These are phyloP conservation scores for Neobulgaria alba DNA, from an alignment of 2,329 filamentous ascomycete genomes.

Conservation along the genomic window DNA sequence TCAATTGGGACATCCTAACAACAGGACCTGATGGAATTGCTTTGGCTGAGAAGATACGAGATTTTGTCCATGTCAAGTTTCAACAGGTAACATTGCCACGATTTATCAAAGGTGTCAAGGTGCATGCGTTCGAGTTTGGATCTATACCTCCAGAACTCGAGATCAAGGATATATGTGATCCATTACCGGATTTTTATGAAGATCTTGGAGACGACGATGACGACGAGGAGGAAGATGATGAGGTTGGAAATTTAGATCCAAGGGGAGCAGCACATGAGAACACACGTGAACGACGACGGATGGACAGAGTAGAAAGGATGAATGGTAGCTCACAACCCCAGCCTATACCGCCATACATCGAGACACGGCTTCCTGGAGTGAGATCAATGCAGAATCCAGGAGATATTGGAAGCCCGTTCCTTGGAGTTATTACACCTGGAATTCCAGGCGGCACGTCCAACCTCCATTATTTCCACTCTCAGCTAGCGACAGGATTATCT, in stretches of 20 bases:
- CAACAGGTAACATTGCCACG: slow-evolving; percentile 84
- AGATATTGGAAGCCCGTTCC: slow-evolving; percentile 47
- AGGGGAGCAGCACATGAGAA: slow-evolving; percentile 15
- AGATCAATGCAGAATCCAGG: slow-evolving; percentile 22
- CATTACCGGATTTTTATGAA: slow-evolving; percentile 93
- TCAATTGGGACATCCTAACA: slow-evolving; percentile 92
- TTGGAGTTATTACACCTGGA: slow-evolving; percentile 51
- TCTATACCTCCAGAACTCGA: slow-evolving; percentile 74
- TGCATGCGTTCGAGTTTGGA: slow-evolving; percentile 91
- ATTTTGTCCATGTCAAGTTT: slow-evolving; percentile 93
- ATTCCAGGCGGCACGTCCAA: slow-evolving; percentile 67
- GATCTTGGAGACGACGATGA: slow-evolving; percentile 61
- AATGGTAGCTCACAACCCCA: slow-evolving; percentile 17
- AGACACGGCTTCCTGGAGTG: slow-evolving; percentile 30
- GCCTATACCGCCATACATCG: slow-evolving; percentile 32
- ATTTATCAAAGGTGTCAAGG: slow-evolving; percentile 93
- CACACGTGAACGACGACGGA: slow-evolving; percentile 29
- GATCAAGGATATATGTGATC: slow-evolving; percentile 94
- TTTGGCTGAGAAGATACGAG: slow-evolving; percentile 77
- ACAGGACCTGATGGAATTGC: slow-evolving; percentile 78
- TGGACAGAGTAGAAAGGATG: slow-evolving; percentile 29
- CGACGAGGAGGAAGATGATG: slow-evolving; percentile 47
- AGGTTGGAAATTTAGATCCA: slow-evolving; percentile 35
- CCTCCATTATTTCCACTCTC: slow-evolving; percentile 74
- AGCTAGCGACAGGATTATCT: slow-evolving; percentile 61